A percentile compares a stretch with the other conserved stretches of the same genome.
These are phyloP conservation scores for Rhynchospora breviuscula DNA, from an alignment of 176 grass and related monocot species.

Conservation along the genomic window DNA sequence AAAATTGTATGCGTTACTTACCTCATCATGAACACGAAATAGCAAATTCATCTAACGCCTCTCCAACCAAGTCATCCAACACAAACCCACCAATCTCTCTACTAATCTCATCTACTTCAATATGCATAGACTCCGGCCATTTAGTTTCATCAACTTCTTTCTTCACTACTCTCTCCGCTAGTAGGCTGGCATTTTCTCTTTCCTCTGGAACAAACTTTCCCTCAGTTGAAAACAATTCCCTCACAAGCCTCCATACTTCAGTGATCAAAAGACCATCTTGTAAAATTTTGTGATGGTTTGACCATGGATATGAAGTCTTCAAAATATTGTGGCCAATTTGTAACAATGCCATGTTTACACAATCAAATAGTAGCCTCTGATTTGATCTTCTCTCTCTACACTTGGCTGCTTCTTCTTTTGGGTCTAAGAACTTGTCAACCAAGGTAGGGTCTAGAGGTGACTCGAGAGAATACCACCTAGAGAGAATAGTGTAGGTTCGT, in stretches of 20 bases:
- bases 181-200: slow-evolving; percentile 15
- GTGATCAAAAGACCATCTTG: slow-evolving; percentile 27
- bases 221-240: slow-evolving; percentile 43
- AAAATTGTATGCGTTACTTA: slow-evolving; percentile 16
- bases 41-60: slow-evolving; percentile 30
- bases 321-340: slow-evolving; percentile 51
- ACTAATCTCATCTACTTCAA: slow-evolving; percentile 43
- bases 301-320: slow-evolving; percentile 33
- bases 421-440: slow-evolving; percentile 59
- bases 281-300: not conserved
- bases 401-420: slow-evolving; percentile 61
- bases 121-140: slow-evolving; percentile 43
- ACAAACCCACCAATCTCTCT: slow-evolving; percentile 42
- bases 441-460: slow-evolving; percentile 57
- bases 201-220: slow-evolving; percentile 21
- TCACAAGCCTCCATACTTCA: slow-evolving; percentile 46
- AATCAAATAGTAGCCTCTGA: slow-evolving; percentile 78
- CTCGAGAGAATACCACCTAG: slow-evolving; percentile 56
- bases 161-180: slow-evolving; percentile 49
- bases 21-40: slow-evolving; percentile 29
- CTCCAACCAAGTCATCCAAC: slow-evolving; percentile 57
- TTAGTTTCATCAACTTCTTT: slow-evolving; percentile 50
- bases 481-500: slow-evolving; percentile 39
- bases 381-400: slow-evolving; percentile 69
- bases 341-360: slow-evolving; percentile 54